phyloP scores from a whole-genome alignment of 2,329 filamentous ascomycete species.

The Penicillium verrucosum region DNA sequence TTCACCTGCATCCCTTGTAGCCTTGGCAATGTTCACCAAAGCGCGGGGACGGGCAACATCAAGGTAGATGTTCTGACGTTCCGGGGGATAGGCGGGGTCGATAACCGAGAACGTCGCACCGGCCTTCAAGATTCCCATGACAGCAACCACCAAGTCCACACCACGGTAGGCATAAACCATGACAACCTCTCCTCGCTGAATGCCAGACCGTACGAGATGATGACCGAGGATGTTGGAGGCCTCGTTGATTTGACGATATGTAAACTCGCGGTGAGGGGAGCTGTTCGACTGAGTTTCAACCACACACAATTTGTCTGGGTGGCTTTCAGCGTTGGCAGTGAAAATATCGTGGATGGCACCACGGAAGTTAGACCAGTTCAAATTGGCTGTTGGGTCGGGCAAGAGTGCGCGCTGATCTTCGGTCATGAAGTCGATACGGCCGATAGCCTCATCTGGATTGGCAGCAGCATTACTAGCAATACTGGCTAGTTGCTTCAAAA shows the following conservation, averaged over 20 bases:
- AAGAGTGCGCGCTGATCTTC: constrained; percentile 33
- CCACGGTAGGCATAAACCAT: constrained; percentile 87
- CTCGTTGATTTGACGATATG: constrained; percentile 82
- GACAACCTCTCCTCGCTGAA: constrained; percentile 78
- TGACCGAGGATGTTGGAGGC: constrained; percentile 77
- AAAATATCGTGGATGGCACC: constrained; percentile 47
- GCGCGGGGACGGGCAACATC: constrained; percentile 73
- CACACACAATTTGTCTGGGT: constrained; percentile 68
- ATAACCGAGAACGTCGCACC: constrained; percentile 62
- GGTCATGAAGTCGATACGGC: constrained; percentile 44
- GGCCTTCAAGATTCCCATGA: constrained; percentile 70
- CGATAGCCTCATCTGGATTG: constrained; percentile 41
- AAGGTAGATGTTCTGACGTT: constrained; percentile 76
- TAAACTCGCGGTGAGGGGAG: constrained; percentile 65
- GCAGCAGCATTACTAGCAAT: constrained; percentile 42
- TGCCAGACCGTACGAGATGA: constrained; percentile 69
- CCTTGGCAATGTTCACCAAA: constrained; percentile 70
- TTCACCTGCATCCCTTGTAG: constrained; percentile 64
- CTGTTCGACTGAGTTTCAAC: constrained; percentile 58
- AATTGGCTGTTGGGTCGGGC: constrained; percentile 44
- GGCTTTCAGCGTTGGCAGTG: constrained; percentile 53
- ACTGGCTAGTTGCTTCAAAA: constrained; percentile 43
- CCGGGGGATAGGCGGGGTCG: constrained; percentile 78
- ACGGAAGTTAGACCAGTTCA: constrained; percentile 47
- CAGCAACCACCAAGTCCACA: constrained; percentile 71